phyloP scores from a whole-genome alignment of 768 basidiomycete species.

The Trichaptum fuscoviolaceum region DNA sequence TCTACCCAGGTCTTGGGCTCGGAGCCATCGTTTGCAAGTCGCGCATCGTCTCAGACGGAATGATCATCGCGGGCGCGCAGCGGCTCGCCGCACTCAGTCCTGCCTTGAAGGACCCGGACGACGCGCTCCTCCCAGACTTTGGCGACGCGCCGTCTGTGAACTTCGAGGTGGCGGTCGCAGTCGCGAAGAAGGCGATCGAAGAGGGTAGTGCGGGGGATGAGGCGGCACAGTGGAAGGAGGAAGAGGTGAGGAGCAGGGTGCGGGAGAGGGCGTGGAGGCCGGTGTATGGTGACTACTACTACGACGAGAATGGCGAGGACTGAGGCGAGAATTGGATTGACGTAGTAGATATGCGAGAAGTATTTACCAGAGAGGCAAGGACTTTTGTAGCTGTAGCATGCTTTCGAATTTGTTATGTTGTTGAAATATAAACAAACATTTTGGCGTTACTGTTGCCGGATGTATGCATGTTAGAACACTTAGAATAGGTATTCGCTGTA shows the following conservation, averaged over 20 bases:
- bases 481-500: too few relatives aligned
- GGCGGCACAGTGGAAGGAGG: constrained; percentile 40
- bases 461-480: too few relatives aligned
- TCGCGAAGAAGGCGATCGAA: constrained; percentile 69
- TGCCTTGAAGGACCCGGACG: constrained; percentile 63
- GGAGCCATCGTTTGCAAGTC: constrained; percentile 70
- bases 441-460: too few relatives aligned
- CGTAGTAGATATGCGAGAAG: neutral
- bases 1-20: constrained; percentile 83
- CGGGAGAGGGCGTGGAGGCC: constrained; percentile 56
- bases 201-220: constrained; percentile 61
- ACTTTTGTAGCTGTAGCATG: neutral
- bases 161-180: constrained; percentile 77
- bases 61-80: constrained; percentile 80
- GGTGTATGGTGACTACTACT: constrained; percentile 58
- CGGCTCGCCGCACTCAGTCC: constrained; percentile 75
- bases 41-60: constrained; percentile 65
- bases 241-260: constrained; percentile 49
- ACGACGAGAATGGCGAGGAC: constrained; percentile 48
- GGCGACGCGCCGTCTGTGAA: constrained; percentile 67
- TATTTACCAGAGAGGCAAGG: neutral
- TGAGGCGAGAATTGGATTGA: neutral
- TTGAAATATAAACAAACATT: too few relatives aligned
- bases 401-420: too few relatives aligned
- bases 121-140: constrained; percentile 72